phyloP scores from a whole-genome alignment of 129 eudicot species.

The Deinandra increscens region DNA sequence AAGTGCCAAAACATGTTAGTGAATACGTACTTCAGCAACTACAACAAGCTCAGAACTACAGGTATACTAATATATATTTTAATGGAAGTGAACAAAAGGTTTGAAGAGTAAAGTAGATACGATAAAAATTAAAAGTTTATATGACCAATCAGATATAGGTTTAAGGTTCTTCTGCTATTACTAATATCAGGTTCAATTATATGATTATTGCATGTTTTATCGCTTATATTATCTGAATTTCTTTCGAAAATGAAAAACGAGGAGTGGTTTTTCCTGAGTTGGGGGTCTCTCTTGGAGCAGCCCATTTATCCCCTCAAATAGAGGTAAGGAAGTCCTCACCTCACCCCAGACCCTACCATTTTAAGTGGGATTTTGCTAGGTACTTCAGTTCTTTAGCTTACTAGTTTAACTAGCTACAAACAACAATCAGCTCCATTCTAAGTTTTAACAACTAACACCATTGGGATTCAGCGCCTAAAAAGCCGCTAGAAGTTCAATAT shows the following conservation, averaged over 20 bases:
- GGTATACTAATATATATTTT: neutral
- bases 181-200: too few relatives aligned
- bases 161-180: neutral
- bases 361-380: too few relatives aligned
- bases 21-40: neutral
- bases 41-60: neutral
- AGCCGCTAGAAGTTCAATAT: neutral
- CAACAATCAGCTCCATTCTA: neutral
- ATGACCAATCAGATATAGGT: neutral
- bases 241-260: too few relatives aligned
- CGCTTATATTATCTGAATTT: too few relatives aligned
- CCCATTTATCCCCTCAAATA: too few relatives aligned
- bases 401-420: constrained; percentile 1
- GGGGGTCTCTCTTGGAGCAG: too few relatives aligned
- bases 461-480: too few relatives aligned
- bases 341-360: too few relatives aligned
- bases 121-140: neutral
- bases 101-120: neutral
- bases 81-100: neutral
- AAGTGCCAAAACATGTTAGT: constrained; percentile 4
- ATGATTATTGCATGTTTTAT: too few relatives aligned
- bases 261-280: too few relatives aligned
- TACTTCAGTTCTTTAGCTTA: neutral
- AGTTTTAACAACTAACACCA: neutral
- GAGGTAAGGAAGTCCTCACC: too few relatives aligned